Conservation (phyloP, 345 rosid genomes). For the Luvunga scandens region DNA sequence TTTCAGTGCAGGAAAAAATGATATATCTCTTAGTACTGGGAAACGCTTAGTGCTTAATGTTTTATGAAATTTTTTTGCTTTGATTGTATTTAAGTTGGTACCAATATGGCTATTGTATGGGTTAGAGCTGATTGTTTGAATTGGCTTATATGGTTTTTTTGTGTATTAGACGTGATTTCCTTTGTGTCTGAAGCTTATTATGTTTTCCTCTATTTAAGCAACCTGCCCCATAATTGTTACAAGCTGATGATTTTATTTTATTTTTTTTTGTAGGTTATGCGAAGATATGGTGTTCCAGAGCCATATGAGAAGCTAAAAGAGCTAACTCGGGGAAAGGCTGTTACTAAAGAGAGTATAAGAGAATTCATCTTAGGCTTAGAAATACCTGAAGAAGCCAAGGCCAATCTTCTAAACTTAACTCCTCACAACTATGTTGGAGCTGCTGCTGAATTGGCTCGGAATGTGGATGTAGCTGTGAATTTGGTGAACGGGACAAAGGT, state of each 20-base stretch:
- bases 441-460: constrained; percentile 63
- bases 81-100: neutral
- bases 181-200: no score
- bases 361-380: constrained; percentile 67
- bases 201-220: neutral
- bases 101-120: neutral
- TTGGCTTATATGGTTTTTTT: neutral
- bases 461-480: constrained; percentile 43
- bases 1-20: neutral
- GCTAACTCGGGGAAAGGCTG: constrained; percentile 86
- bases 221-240: neutral
- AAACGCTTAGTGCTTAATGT: neutral
- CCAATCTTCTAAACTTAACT: constrained; percentile 55
- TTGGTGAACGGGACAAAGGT: constrained; percentile 24
- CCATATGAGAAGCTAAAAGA: constrained; percentile 94
- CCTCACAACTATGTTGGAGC: constrained; percentile 81
- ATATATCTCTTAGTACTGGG: neutral
- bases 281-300: constrained; percentile 89
- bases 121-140: neutral
- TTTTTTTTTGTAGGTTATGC: constrained; percentile 60
- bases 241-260: neutral
- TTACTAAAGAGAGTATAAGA: constrained; percentile 66
- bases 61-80: no score
- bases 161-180: neutral
- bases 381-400: constrained; percentile 68